Evolutionary conservation across 768 basidiomycete genomes (phyloP).

Genomic region (Lentinula detonsa): DNA sequence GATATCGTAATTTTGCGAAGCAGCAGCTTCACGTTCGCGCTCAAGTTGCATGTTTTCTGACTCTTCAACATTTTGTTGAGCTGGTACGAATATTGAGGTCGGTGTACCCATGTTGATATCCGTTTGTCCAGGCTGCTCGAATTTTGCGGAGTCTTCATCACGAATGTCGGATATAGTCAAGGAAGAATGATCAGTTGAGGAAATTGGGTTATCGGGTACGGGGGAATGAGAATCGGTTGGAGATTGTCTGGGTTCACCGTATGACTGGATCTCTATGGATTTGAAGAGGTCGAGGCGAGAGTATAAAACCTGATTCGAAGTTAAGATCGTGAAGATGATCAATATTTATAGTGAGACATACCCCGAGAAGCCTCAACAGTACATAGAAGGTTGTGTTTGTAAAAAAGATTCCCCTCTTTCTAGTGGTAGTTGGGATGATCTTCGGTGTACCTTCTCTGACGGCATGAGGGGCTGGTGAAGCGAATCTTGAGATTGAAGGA

Average conservation of each 20-base stretch:
- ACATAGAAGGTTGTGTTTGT: slow-evolving; percentile 87
- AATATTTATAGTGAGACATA: slow-evolving; percentile 26
- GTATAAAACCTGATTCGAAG: slow-evolving; percentile 60
- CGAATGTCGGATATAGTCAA: background rate
- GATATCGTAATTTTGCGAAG: slow-evolving; percentile 74
- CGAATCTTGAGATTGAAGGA: slow-evolving; percentile 52
- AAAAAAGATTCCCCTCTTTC: slow-evolving; percentile 67
- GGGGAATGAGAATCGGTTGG: slow-evolving; percentile 14
- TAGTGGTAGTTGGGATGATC: slow-evolving; percentile 11
- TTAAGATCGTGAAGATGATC: slow-evolving; percentile 5
- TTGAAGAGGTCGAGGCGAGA: slow-evolving; percentile 79
- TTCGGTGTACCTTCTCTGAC: slow-evolving; percentile 24
- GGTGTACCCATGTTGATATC: background rate
- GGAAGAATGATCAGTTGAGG: background rate
- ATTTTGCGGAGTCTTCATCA: background rate
- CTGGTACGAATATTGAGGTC: background rate
- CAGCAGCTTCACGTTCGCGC: slow-evolving; percentile 32
- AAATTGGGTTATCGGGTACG: slow-evolving; percentile 9
- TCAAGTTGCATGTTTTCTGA: background rate
- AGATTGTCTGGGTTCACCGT: slow-evolving; percentile 30
- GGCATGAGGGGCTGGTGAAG: slow-evolving; percentile 48
- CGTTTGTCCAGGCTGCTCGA: background rate
- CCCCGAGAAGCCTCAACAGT: slow-evolving; percentile 82
- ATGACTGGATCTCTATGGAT: slow-evolving; percentile 33
- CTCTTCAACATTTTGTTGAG: slow-evolving; percentile 15